phyloP scores from a whole-genome alignment of 257 asterid genomes.

The Sherardia arvensis region DNA sequence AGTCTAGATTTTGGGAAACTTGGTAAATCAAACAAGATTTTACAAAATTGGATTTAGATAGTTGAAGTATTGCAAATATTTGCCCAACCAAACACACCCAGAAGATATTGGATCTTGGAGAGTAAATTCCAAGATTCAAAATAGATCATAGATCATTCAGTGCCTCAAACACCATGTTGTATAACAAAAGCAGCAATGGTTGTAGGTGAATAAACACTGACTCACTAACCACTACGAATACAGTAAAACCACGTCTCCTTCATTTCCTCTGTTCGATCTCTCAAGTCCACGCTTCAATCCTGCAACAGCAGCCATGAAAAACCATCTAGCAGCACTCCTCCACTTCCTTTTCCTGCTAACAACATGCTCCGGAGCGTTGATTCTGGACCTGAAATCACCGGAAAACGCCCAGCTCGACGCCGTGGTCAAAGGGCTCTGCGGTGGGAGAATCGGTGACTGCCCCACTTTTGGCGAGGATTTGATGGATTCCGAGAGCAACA shows the following conservation, averaged over 20 bases:
- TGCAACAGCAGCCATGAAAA: not conserved
- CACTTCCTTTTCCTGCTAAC: slow-evolving; percentile 19
- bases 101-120: too few species aligned
- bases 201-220: not conserved
- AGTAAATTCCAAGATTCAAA: too few species aligned
- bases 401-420: slow-evolving; percentile 25
- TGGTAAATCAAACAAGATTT: too few species aligned
- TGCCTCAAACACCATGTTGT: too few species aligned
- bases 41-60: too few species aligned
- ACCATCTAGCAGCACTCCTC: slow-evolving; percentile 15
- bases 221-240: slow-evolving; percentile 7
- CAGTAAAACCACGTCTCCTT: not conserved
- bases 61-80: too few species aligned
- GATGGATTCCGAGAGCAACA: slow-evolving; percentile 54
- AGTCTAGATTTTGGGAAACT: too few species aligned
- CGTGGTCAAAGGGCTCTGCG: slow-evolving; percentile 34
- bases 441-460: slow-evolving; percentile 38
- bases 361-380: slow-evolving; percentile 28
- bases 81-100: too few species aligned
- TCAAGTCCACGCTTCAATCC: slow-evolving; percentile 10
- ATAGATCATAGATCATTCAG: too few species aligned
- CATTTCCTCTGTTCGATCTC: not conserved
- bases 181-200: not conserved
- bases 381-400: slow-evolving; percentile 28
- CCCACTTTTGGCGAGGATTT: slow-evolving; percentile 22